Evolutionary conservation across 2,329 filamentous ascomycete genomes (phyloP), one percentile per base, ranked within the genome.

Genomic region (Xylaria sp.): DNA sequence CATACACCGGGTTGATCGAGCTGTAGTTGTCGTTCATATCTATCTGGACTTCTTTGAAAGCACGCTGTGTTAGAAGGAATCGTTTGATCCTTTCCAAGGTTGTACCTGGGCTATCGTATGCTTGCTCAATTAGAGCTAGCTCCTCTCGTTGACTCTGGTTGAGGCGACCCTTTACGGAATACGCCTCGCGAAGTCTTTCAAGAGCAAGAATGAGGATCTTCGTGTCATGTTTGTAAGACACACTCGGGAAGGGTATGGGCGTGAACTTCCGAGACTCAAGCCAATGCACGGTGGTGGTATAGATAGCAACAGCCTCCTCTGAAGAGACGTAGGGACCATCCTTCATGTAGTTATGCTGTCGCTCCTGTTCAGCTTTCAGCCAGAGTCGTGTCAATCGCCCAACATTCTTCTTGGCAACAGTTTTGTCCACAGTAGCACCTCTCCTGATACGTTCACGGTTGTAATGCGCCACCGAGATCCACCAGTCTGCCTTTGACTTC

Each of bases 21-120:
- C 89, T 98, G 80, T 99, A 99, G 74, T 99, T 99, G 80, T 99
- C 95, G 77, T 99, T 99, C 95, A 99, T 99, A 75, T 99, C 95
- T 69, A 99, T 99, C 58, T 94, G 95, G 46, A 99, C 95, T 79
- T 99, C 95, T 80, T 99, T 99, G 85, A 99, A 99, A 1, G 96
- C 95, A 76, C 95, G 88, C 75, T 99, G 95, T 0, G 96, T 99
- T 46, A 99, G 87, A 66, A 99, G 82, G 83, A 98, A 98, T 51
- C 95, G 91, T 83, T 99, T 99, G 80, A 99, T 99, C 61, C 95
- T 87, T 67, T 97, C 94, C 61, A 99, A 78, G 0, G 95, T 98
- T 1, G 95, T 99, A 63, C 95, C 95, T 2, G 96, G 95, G 65
- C 94, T 97, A 75, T 99, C 95, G 71, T 99, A 99, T 3, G 95